Conservation (phyloP, 2,329 filamentous ascomycete genomes). For the Apiospora pterosperma region DNA sequence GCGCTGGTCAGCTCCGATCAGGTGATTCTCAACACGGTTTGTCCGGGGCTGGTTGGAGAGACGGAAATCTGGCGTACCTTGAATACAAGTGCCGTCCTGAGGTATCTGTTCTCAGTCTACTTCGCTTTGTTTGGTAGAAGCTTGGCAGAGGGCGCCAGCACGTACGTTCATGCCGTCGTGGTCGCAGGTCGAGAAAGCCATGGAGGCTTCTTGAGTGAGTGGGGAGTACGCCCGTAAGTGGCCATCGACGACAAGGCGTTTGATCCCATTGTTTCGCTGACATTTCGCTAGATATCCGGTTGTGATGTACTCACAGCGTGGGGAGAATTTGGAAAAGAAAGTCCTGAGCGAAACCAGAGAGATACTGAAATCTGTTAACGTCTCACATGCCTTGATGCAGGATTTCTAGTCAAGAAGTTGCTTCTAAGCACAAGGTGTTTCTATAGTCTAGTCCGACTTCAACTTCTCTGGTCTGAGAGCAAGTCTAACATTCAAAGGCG, state of each 20-base stretch:
- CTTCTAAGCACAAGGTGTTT: background rate
- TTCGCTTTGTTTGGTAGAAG: background rate
- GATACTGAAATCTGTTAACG: background rate
- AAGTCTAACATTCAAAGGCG: background rate
- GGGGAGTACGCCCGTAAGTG: constrained; percentile 3
- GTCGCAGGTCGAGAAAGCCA: background rate
- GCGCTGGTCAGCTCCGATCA: background rate
- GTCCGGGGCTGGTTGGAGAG: background rate
- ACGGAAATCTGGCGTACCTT: background rate
- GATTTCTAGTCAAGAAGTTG: background rate
- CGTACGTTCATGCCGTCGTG: constrained; percentile 2
- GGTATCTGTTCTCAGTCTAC: background rate
- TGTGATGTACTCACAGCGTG: background rate
- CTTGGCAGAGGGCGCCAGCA: background rate
- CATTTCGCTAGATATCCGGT: background rate
- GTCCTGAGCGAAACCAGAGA: background rate
- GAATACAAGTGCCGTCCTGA: background rate
- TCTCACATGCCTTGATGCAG: background rate
- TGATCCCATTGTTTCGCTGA: background rate
- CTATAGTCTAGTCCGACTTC: background rate
- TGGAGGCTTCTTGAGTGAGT: constrained; percentile 1
- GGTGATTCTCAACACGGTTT: constrained; percentile 1
- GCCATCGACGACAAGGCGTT: background rate
- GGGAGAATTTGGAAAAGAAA: background rate
- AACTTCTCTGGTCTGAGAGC: background rate